Evolutionary conservation across 192 early-diverging fungal genomes (phyloP).

Genomic region (Backusella westeae): DNA sequence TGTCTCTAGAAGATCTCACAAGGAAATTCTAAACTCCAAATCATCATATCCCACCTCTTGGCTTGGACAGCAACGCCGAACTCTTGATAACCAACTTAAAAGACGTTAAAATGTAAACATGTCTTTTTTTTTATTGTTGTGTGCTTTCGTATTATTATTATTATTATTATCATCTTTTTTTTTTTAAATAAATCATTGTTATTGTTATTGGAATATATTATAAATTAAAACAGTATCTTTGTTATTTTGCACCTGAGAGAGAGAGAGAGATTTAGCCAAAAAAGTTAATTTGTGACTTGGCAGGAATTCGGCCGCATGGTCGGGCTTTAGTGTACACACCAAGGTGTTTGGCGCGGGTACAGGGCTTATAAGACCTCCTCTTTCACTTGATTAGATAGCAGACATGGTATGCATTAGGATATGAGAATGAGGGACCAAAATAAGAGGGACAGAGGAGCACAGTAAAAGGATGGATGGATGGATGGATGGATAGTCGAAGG

Average conservation of each 20-base stretch:
- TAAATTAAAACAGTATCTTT: too few relatives aligned
- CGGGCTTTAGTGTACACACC: neutral
- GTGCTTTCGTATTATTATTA: neutral
- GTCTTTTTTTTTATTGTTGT: neutral
- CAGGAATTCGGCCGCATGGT: neutral
- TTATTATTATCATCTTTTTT: neutral
- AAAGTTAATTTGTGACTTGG: neutral
- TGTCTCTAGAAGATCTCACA: slow-evolving; percentile 41
- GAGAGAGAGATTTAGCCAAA: too few relatives aligned
- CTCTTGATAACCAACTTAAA: slow-evolving; percentile 56
- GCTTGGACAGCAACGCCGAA: slow-evolving; percentile 71
- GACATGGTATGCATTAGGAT: slow-evolving; percentile 11
- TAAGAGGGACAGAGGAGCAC: slow-evolving; percentile 4
- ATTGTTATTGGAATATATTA: neutral
- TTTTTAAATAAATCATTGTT: neutral
- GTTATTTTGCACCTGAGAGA: too few relatives aligned
- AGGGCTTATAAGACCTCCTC: slow-evolving; percentile 12
- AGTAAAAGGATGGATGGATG: slow-evolving; percentile 13
- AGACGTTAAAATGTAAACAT: slow-evolving; percentile 17
- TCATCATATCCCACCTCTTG: slow-evolving; percentile 57
- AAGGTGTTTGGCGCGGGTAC: neutral
- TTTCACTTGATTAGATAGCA: slow-evolving; percentile 27
- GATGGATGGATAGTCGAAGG: slow-evolving; percentile 15
- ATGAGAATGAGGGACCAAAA: neutral
- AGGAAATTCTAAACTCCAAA: slow-evolving; percentile 54